Evolutionary conservation across 31 red algal species (phyloP).

Genomic region (Odonthalia washingtoniensis): DNA sequence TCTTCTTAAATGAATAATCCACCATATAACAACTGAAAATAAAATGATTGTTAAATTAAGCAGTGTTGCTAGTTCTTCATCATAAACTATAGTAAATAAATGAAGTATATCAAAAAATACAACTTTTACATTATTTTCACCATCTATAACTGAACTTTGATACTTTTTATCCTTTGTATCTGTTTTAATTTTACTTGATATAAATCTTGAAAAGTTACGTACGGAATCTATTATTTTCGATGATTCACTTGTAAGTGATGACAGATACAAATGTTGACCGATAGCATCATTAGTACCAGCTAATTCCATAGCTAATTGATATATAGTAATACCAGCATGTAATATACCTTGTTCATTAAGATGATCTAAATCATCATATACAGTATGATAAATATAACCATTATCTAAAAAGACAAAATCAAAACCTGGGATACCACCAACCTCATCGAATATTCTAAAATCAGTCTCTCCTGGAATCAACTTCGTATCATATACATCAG

Average conservation of each 20-base stretch:
- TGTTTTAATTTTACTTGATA: not conserved
- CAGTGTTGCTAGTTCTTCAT: conserved; percentile 27
- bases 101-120: conserved; percentile 72
- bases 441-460: conserved; percentile 85
- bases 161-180: not conserved
- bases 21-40: conserved; percentile 50
- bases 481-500: conserved; percentile 80
- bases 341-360: conserved; percentile 53
- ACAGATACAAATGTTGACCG: conserved; percentile 42
- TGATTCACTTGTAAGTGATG: not conserved
- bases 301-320: conserved; percentile 66
- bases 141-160: not conserved
- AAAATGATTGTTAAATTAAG: conserved; percentile 50
- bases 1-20: conserved; percentile 17
- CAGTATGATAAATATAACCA: conserved; percentile 93
- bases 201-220: too few relatives aligned
- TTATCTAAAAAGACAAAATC: conserved; percentile 87
- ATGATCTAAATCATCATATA: conserved; percentile 69
- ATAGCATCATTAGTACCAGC: conserved; percentile 71
- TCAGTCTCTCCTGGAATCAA: conserved; percentile 96
- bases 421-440: conserved; percentile 80
- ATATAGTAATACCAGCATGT: conserved; percentile 75
- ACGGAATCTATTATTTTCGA: not conserved
- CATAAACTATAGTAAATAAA: conserved; percentile 46
- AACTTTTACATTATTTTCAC: conserved; percentile 21